A percentile compares a stretch with the other conserved stretches of the same genome.
These are phyloP conservation scores for Mucor saturninus DNA, from an alignment of 371 early-diverging fungal genomes.

Conservation along the genomic window DNA sequence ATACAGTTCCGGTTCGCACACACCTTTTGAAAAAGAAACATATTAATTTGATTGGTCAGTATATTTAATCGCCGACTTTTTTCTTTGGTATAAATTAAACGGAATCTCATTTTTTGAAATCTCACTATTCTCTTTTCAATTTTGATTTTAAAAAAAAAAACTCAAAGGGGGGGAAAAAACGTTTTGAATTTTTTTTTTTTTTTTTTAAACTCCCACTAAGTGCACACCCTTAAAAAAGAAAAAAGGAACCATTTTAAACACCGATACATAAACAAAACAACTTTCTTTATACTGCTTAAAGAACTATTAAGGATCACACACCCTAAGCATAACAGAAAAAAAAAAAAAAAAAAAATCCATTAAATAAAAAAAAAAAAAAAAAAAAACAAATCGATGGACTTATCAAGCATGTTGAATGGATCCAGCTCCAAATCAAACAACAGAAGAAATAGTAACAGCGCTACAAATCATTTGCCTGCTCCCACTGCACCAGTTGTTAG, in stretches of 20 bases:
- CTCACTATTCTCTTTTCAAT: slow-evolving; percentile 11
- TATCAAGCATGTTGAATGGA: slow-evolving; percentile 34
- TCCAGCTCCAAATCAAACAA: slow-evolving; percentile 2
- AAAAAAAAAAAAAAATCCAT: background rate
- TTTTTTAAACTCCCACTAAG: background rate
- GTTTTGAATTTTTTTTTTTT: background rate
- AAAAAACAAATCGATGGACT: slow-evolving; percentile 15
- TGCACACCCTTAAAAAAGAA: background rate
- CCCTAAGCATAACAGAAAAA: background rate
- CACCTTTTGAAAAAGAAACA: too few species aligned
- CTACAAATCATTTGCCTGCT: background rate
- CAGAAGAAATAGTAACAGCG: background rate
- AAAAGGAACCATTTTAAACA: slow-evolving; percentile 6
- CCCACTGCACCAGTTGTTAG: background rate
- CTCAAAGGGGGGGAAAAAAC: background rate
- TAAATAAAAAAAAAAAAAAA: background rate
- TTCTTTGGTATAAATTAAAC: background rate
- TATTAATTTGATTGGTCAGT: background rate
- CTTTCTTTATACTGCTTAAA: background rate
- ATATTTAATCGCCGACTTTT: background rate
- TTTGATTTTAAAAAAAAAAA: background rate
- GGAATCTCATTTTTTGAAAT: slow-evolving; percentile 3
- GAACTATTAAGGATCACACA: background rate
- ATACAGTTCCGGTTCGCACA: slow-evolving; percentile 8
- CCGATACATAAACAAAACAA: slow-evolving; percentile 1